These are phyloP conservation scores for Noccaea bulbosa DNA, from an alignment of 345 rosid genomes.

Conservation along the genomic window DNA sequence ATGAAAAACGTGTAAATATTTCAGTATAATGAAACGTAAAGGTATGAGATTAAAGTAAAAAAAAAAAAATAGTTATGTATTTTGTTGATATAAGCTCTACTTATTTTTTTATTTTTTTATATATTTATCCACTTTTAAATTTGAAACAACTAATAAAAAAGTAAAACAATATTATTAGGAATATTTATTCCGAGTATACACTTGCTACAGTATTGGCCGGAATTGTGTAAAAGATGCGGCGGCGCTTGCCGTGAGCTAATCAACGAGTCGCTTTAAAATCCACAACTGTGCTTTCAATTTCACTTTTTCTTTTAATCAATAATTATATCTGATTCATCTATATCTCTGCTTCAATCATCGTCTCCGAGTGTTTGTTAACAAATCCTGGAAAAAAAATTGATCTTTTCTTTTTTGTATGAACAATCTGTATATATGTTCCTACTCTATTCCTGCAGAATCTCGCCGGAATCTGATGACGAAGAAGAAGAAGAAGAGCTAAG, in stretches of 20 bases:
- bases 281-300: not conserved
- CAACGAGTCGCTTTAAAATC: not conserved
- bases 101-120: no score
- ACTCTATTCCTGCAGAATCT: conserved; percentile 28
- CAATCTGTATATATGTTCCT: not conserved
- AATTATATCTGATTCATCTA: conserved; percentile 5
- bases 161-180: no score
- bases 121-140: no score
- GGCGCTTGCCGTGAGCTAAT: not conserved
- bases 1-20: no score
- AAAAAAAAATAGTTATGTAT: no score
- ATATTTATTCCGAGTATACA: no score
- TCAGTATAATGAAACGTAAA: no score
- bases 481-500: conserved; percentile 16
- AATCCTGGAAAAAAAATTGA: conserved; percentile 1
- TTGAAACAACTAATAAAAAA: no score
- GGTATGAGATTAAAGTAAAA: no score
- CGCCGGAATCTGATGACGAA: conserved; percentile 23
- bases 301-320: no score
- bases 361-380: not conserved
- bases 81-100: no score
- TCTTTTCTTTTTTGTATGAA: not conserved
- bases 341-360: conserved; percentile 28
- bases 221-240: not conserved
- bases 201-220: not conserved